Evolutionary conservation across 371 early-diverging fungal genomes (phyloP).

Genomic region (Haplosporangium sp.): DNA sequence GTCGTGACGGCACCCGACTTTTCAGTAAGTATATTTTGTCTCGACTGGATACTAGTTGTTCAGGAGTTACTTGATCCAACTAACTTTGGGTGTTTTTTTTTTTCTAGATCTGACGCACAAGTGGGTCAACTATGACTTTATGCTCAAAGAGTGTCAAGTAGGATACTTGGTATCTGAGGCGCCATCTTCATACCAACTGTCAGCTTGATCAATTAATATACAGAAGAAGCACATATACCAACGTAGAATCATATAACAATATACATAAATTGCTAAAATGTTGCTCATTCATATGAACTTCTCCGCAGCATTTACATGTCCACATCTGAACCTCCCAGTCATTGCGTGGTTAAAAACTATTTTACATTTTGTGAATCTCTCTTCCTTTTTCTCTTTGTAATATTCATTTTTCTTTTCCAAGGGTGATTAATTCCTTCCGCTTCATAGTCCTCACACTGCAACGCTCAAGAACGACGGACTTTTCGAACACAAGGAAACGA

Average conservation of each 20-base stretch:
- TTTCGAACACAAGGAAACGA: background rate
- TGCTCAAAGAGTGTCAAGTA: constrained; percentile 86
- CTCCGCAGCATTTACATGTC: constrained; percentile 10
- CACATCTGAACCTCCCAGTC: too few relatives aligned
- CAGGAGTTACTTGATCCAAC: background rate
- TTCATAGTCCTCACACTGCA: too few relatives aligned
- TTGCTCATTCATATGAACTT: background rate
- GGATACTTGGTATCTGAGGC: constrained; percentile 78
- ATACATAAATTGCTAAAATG: too few relatives aligned
- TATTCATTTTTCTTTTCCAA: too few relatives aligned
- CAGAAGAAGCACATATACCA: background rate
- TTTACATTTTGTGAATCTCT: too few relatives aligned
- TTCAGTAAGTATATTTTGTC: constrained; percentile 73
- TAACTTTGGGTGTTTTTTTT: background rate
- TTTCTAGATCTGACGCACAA: constrained; percentile 83
- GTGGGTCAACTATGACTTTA: constrained; percentile 93
- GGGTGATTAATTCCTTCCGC: too few relatives aligned
- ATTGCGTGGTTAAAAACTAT: background rate
- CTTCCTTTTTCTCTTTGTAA: too few relatives aligned
- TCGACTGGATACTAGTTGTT: too few relatives aligned
- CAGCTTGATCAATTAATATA: constrained; percentile 1
- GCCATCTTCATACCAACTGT: constrained; percentile 32
- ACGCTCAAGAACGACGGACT: too few relatives aligned
- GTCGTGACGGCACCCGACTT: constrained; percentile 93
- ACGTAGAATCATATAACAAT: background rate